Evolutionary conservation across 2,329 filamentous ascomycete species (phyloP), one percentile per base, ranked within the genome.

Genomic region (Fusarium transvaalense): DNA sequence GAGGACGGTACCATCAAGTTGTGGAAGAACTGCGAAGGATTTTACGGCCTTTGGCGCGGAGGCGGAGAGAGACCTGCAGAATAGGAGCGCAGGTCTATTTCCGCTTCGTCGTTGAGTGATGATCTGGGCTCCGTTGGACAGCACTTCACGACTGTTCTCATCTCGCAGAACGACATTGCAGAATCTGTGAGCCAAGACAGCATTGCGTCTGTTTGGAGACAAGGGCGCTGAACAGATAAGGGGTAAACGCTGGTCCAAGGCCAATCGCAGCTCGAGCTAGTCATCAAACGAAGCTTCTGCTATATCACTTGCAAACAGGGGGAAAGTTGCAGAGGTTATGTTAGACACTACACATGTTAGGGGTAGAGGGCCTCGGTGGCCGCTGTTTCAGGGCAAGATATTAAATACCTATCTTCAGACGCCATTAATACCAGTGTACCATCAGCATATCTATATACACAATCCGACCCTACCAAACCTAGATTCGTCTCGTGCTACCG

Each of bases 1-100:
- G 96, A 99, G 78, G 96, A 99, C 75, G 96, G 96, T 39, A 99
- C 96, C 0, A 97, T 99, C 79, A 99, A 99, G 82, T 84, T 99
- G 83, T 91, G 88, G 88, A 91, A 91, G 81, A 91, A 91, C 68
- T 90, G 88, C 62, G 86, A 89, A 8, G 88, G 88, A 1, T 86
- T 84, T 61, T 91, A 89, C 59, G 88, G 88, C 3, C 82, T 90
- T 37, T 91, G 88, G 88, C 83, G 85, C 38, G 85, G 85, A 50
- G 83, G 83, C n/a, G 76, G 76, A 10, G 76, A 80, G 55, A 76
- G 75, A 54, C 67, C 76, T 61, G 74, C 74, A 54, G 79, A 81
- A 74, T 81, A 81, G 79, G 75, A 73, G 21, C 72, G 68, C 51
- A 73, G 69, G 38, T 61, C 63, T 52, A 31, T 66, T 66, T 70